These are phyloP conservation scores for Thermothelomyces thermophilus DNA, from an alignment of 2,329 filamentous ascomycete genomes.

Conservation along the genomic window DNA sequence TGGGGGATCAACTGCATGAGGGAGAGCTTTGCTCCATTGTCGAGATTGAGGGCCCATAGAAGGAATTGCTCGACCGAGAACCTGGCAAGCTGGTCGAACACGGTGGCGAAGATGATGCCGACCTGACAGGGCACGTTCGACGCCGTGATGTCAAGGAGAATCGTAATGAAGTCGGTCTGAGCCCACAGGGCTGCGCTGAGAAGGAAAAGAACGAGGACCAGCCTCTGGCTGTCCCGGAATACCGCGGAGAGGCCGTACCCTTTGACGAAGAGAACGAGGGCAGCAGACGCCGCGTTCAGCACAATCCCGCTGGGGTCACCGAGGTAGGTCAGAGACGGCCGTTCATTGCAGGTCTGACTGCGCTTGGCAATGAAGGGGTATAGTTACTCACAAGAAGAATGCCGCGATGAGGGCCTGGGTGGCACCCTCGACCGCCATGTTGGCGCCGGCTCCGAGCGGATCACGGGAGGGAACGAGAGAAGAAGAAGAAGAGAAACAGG, in stretches of 20 bases:
- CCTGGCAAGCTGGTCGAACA: constrained; percentile 53
- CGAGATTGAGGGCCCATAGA: constrained; percentile 43
- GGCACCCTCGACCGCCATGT: constrained; percentile 41
- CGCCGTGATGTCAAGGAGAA: constrained; percentile 37
- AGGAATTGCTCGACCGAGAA: constrained; percentile 48
- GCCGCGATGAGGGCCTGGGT: constrained; percentile 46
- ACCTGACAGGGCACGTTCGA: constrained; percentile 44
- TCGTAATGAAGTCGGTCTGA: constrained; percentile 44
- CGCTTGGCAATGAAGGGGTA: background rate
- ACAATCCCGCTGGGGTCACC: constrained; percentile 41
- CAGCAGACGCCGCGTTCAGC: constrained; percentile 44
- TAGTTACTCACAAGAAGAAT: constrained; percentile 47
- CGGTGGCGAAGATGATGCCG: constrained; percentile 44
- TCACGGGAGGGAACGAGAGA: constrained; percentile 16
- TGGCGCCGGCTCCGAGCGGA: constrained; percentile 27
- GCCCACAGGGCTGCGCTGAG: constrained; percentile 48
- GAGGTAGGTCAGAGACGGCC: constrained; percentile 11
- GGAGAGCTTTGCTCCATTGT: constrained; percentile 29
- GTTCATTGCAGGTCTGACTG: background rate
- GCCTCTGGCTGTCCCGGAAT: constrained; percentile 54
- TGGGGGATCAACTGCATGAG: constrained; percentile 39
- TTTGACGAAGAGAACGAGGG: constrained; percentile 40
- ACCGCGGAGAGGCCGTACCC: constrained; percentile 43
- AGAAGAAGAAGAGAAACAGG: constrained; percentile 24
- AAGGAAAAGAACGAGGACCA: constrained; percentile 55